These are phyloP conservation scores for Lizonia empirigonia DNA, from an alignment of 2,329 filamentous ascomycete genomes.

Conservation along the genomic window DNA sequence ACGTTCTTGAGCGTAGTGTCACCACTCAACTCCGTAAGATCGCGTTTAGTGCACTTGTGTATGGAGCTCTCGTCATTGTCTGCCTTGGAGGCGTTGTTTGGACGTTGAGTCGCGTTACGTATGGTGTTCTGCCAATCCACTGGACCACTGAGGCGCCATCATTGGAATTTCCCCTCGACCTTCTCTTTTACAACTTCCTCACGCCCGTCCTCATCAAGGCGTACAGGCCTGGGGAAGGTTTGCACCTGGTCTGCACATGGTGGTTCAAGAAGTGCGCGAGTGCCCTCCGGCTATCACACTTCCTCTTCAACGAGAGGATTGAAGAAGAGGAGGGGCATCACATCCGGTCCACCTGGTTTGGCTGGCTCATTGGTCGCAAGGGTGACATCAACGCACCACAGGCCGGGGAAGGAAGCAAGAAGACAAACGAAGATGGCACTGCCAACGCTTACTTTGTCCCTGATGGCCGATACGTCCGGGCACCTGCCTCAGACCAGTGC, in stretches of 20 bases:
- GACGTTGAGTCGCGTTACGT: conserved; percentile 73
- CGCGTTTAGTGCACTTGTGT: conserved; percentile 92
- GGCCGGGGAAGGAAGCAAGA: conserved; percentile 36
- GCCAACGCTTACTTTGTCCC: conserved; percentile 61
- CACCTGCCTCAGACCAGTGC: conserved; percentile 93
- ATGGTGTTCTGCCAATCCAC: conserved; percentile 82
- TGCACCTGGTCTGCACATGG: conserved; percentile 90
- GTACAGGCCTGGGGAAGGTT: conserved; percentile 81
- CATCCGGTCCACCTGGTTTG: conserved; percentile 64
- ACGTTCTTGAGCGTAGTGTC: conserved; percentile 91
- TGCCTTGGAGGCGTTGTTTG: conserved; percentile 96
- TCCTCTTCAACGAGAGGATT: conserved; percentile 84
- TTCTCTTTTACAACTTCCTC: conserved; percentile 95
- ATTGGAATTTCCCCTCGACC: conserved; percentile 90
- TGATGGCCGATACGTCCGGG: conserved; percentile 83
- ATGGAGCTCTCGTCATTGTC: conserved; percentile 88
- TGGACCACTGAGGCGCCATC: conserved; percentile 93
- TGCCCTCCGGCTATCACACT: conserved; percentile 80
- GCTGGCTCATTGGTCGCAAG: conserved; percentile 57
- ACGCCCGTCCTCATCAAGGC: conserved; percentile 86
- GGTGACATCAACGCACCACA: conserved; percentile 48
- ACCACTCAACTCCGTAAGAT: conserved; percentile 95
- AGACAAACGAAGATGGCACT: conserved; percentile 43
- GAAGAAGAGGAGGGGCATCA: conserved; percentile 81
- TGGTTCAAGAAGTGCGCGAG: conserved; percentile 92